Base-by-base conservation (phyloP, 768 basidiomycete species). In the Lepiota venenata region DNA sequence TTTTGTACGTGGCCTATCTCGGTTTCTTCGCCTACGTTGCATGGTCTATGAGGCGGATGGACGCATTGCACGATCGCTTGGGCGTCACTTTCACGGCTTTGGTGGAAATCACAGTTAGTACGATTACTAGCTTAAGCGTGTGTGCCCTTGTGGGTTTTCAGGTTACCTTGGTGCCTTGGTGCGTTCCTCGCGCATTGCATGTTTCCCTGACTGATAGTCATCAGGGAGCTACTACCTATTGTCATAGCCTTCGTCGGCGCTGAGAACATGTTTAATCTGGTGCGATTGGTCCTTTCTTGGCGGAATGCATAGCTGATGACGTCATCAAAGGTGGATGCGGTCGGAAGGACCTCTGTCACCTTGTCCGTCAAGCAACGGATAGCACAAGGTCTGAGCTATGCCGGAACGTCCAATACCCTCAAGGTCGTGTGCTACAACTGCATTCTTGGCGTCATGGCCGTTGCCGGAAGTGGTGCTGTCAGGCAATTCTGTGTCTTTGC, bases 251-350 rank as follows among this genome's bases (percentile, higher is more conserved):
- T 98, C 60, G 89, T 96, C 12, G 96, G 96, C 2, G 90, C 93
- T 2, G 96, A 98, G 72, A 98, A 98, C 63, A 98, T 98, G 95
- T 91, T 93, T 66, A 89, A 87, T 62, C 75, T 99, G 66, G 93
- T 93, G 67, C 58, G 85, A 69, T 27, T 14, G 50, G 16, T 38
- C 16, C 35, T 61, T 46, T 42, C 54, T 48, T 22, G 41, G 52
- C 50, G 57, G 53, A 25, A 48, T 63, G 59, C 48, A 56, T 64
- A 64, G 71, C 60, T 57, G 58, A 35, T 58, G 66, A 50, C 64
- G 63, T 62, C 63, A 43, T n/a, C 40, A 66, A 32, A 85, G 91
- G 88, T 92, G 11, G 89, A 92, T 60, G 91, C 91, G 0, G 90
- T 96, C 22, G 82, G 85, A 3, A 85, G 78, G 65, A 96, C 93